Percentiles rank a stretch among this genome's conserved stretches.
These are phyloP conservation scores for Ogataea allantospora DNA, from an alignment of 805 yeast species.

Conservation along the genomic window DNA sequence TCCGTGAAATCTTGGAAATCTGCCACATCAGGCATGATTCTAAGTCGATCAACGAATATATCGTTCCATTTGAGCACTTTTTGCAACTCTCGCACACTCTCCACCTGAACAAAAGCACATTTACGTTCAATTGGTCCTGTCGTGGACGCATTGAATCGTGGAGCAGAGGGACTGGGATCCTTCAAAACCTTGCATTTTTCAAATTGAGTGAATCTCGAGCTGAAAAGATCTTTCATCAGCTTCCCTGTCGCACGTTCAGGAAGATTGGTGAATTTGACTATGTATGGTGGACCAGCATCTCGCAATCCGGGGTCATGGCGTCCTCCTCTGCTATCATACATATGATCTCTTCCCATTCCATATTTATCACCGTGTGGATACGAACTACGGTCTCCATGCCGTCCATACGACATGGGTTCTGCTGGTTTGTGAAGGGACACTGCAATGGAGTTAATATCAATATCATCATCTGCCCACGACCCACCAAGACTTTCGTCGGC, in stretches of 20 bases:
- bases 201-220: conserved; percentile 57
- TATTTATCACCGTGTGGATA: conserved; percentile 6
- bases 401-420: conserved; percentile 11
- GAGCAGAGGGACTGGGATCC: conserved; percentile 32
- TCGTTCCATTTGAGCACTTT: conserved; percentile 66
- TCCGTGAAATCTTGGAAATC: conserved; percentile 39
- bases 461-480: conserved; percentile 72
- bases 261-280: conserved; percentile 59
- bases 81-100: conserved; percentile 48
- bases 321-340: conserved; percentile 15
- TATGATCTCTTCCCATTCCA: conserved; percentile 7
- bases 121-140: conserved; percentile 41
- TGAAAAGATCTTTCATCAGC: conserved; percentile 57
- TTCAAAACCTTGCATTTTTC: conserved; percentile 57
- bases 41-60: conserved; percentile 39
- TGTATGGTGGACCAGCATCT: conserved; percentile 53
- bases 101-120: conserved; percentile 63
- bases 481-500: conserved; percentile 47
- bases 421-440: conserved; percentile 35
- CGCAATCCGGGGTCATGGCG: conserved; percentile 9
- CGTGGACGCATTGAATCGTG: conserved; percentile 44
- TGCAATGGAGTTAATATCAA: conserved; percentile 59
- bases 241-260: conserved; percentile 53
- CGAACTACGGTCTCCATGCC: conserved; percentile 6
- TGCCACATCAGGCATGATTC: conserved; percentile 36